Evolutionary conservation across 108 stramenopile genomes (phyloP).

Genomic region (Phaeodactylum tricornutum): DNA sequence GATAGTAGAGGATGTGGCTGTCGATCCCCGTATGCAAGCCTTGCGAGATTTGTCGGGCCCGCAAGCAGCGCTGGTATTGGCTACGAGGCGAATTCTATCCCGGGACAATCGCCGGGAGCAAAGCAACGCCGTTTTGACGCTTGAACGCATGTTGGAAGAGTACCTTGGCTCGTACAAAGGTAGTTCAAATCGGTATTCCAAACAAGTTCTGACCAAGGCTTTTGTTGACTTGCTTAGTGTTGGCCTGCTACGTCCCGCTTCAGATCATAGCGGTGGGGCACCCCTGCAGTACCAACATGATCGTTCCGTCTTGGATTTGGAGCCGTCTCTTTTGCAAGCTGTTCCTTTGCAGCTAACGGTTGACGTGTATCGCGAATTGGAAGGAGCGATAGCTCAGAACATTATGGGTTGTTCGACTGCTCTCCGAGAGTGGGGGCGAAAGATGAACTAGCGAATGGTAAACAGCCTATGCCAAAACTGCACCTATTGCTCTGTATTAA

Average conservation of each 20-base stretch:
- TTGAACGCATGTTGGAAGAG: slow-evolving; percentile 70
- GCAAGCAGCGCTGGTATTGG: slow-evolving; percentile 58
- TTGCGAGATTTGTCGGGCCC: slow-evolving; percentile 62
- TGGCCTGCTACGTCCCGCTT: slow-evolving; percentile 50
- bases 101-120: slow-evolving; percentile 32
- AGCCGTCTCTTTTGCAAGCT: slow-evolving; percentile 24
- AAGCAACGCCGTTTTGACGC: slow-evolving; percentile 30
- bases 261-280: slow-evolving; percentile 53
- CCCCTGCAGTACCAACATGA: slow-evolving; percentile 50
- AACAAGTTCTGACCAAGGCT: slow-evolving; percentile 29
- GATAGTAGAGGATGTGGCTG: slow-evolving; percentile 7
- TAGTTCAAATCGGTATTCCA: slow-evolving; percentile 23
- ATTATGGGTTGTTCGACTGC: slow-evolving; percentile 61
- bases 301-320: background rate
- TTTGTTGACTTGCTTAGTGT: slow-evolving; percentile 48
- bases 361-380: slow-evolving; percentile 56
- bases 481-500: no score
- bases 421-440: slow-evolving; percentile 78
- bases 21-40: slow-evolving; percentile 48
- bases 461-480: no score
- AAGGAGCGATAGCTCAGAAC: slow-evolving; percentile 35
- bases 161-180: slow-evolving; percentile 19
- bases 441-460: no score
- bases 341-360: slow-evolving; percentile 60
- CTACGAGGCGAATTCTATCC: slow-evolving; percentile 54